These are phyloP conservation scores for Penicillium crustosum DNA, from an alignment of 2,329 filamentous ascomycete species.

Conservation along the genomic window DNA sequence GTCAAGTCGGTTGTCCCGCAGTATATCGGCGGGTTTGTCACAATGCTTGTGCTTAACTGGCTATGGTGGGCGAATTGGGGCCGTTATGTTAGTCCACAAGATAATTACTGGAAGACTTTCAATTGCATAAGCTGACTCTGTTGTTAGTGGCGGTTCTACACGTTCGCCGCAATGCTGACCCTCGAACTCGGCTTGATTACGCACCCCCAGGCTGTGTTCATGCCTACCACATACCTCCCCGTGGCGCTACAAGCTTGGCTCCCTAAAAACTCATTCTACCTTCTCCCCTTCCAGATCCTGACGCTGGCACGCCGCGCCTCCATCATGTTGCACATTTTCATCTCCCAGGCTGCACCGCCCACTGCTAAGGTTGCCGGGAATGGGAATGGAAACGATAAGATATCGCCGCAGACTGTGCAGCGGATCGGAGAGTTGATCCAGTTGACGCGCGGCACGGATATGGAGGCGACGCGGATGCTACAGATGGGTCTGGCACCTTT, in stretches of 20 bases:
- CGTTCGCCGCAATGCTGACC: conserved; percentile 54
- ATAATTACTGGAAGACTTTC: conserved; percentile 4
- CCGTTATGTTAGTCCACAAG: conserved; percentile 44
- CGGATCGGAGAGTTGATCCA: conserved; percentile 67
- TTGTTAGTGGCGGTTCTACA: conserved; percentile 52
- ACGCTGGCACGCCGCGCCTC: conserved; percentile 71
- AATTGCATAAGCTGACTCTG: conserved; percentile 18
- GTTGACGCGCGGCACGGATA: conserved; percentile 60
- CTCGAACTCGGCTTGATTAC: conserved; percentile 61
- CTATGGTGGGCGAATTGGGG: conserved; percentile 45
- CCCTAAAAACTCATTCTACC: conserved; percentile 47
- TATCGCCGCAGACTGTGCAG: conserved; percentile 55
- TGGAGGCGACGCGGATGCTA: conserved; percentile 69
- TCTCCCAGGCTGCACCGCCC: conserved; percentile 75
- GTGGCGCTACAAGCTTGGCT: conserved; percentile 29
- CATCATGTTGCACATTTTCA: conserved; percentile 77
- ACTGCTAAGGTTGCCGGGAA: conserved; percentile 44
- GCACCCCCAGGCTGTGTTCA: conserved; percentile 46
- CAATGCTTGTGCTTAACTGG: conserved; percentile 40
- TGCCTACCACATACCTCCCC: conserved; percentile 37
- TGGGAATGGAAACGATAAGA: conserved; percentile 29
- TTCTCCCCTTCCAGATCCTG: conserved; percentile 81
- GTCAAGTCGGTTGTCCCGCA: conserved; percentile 39
- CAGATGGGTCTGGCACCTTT: conserved; percentile 81
- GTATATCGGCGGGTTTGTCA: conserved; percentile 41